Percentiles rank a stretch among this genome's conserved stretches.
Conservation (phyloP, 176 grass and related monocot species). For the Avena atlantica region DNA sequence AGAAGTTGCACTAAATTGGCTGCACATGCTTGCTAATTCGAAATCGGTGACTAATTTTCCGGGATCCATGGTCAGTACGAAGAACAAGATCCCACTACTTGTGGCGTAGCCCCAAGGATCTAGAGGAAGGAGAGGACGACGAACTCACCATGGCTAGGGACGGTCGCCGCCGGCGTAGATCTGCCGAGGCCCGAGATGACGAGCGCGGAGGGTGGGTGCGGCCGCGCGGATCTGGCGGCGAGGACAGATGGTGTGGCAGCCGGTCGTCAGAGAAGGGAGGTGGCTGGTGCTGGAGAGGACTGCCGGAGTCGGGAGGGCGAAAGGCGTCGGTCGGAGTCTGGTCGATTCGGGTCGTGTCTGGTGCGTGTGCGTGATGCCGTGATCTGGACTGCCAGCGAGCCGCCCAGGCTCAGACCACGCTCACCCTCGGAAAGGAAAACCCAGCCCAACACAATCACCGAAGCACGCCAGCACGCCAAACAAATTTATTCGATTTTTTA, state of each 20-base stretch:
- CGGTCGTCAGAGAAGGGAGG: constrained; percentile 1
- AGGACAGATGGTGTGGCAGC: not conserved
- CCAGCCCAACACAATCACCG: too few species aligned
- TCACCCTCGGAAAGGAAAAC: too few species aligned
- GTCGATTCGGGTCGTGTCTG: not conserved
- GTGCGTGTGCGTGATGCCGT: not conserved
- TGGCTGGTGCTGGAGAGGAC: not conserved
- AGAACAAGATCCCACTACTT: not conserved
- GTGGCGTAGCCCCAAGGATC: not conserved
- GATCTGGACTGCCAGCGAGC: not conserved
- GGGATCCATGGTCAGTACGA: not conserved
- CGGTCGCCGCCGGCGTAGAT: not conserved
- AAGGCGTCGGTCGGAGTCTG: constrained; percentile 20
- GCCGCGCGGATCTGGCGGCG: not conserved
- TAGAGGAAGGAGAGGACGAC: not conserved
- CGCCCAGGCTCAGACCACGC: too few species aligned
- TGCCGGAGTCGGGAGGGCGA: not conserved
- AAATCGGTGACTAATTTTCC: not conserved
- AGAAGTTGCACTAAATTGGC: not conserved
- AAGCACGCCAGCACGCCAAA: too few species aligned
- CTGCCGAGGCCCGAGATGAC: not conserved
- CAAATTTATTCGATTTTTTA: too few species aligned
- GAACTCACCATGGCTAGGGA: constrained; percentile 6
- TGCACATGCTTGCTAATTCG: not conserved
- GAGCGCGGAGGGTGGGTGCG: not conserved